Evolutionary conservation across 768 basidiomycete species (phyloP).

Genomic region (Calocera viscosa): DNA sequence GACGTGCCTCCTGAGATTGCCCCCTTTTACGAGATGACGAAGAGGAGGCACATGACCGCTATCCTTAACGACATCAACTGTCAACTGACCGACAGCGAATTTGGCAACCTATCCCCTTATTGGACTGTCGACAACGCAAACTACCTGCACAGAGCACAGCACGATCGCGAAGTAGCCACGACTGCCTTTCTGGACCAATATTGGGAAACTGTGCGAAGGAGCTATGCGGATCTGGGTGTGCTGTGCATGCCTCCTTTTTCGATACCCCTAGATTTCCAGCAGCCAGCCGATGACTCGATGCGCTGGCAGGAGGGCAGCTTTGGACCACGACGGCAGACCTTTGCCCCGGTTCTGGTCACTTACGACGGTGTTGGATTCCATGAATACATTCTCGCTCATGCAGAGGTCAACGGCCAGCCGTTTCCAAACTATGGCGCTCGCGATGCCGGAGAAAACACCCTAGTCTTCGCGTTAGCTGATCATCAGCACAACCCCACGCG

Average conservation of each 20-base stretch:
- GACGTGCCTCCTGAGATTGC: neutral
- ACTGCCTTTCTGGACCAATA: conserved; percentile 1
- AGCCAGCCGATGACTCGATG: neutral
- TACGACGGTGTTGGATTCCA: conserved; percentile 2
- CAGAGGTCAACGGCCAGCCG: neutral
- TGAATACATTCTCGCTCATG: neutral
- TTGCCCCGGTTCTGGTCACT: neutral
- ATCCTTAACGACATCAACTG: neutral
- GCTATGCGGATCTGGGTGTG: conserved; percentile 6
- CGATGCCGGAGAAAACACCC: neutral
- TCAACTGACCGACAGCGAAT: neutral
- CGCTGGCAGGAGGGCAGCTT: neutral
- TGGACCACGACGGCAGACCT: neutral
- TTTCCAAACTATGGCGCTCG: neutral
- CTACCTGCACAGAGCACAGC: neutral
- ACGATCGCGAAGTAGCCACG: conserved; percentile 3
- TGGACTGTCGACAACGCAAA: neutral
- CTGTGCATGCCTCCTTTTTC: conserved; percentile 8
- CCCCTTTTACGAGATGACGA: neutral
- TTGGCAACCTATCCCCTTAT: neutral
- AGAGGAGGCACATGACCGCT: neutral
- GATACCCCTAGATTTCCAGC: conserved; percentile 4
- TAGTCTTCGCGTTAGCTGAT: neutral
- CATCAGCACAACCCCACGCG: neutral
- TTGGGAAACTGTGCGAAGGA: neutral